phyloP scores from a whole-genome alignment of 2,329 filamentous ascomycete genomes.

The Endoconidiophora polonica region DNA sequence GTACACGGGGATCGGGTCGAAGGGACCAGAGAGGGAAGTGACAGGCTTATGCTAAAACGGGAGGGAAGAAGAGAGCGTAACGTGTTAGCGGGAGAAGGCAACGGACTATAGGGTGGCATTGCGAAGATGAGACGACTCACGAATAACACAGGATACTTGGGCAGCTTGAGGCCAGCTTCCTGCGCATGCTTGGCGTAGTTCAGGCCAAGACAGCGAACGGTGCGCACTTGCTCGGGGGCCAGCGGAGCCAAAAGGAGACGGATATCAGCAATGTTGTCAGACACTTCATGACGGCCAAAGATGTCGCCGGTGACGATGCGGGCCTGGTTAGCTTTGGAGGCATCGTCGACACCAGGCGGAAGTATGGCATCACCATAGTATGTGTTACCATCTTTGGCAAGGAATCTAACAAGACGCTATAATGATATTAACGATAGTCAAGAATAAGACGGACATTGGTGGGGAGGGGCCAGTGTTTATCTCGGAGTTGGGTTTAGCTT shows the following conservation, averaged over 20 bases:
- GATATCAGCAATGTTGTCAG: conserved; percentile 41
- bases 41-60: conserved; percentile 43
- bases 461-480: background rate
- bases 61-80: too few species aligned
- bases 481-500: background rate
- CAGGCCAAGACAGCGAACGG: conserved; percentile 51
- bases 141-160: conserved; percentile 57
- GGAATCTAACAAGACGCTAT: conserved; percentile 57
- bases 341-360: conserved; percentile 40
- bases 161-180: conserved; percentile 47
- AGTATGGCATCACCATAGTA: conserved; percentile 65
- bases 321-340: conserved; percentile 43
- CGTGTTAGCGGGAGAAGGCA: too few species aligned
- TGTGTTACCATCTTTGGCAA: conserved; percentile 49
- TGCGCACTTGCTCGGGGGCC: conserved; percentile 43
- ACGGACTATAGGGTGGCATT: background rate
- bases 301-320: conserved; percentile 48
- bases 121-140: background rate
- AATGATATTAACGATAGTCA: background rate
- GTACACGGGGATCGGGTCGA: conserved; percentile 49
- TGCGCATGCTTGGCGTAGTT: conserved; percentile 59
- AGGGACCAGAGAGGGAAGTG: conserved; percentile 47
- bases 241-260: conserved; percentile 45
- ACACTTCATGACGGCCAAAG: conserved; percentile 47
- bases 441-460: conserved; percentile 2